Percentiles rank a stretch among this genome's conserved stretches.
Evolutionary conservation across 306 rosid species (phyloP).

Genomic region (Trifolium dubium): DNA sequence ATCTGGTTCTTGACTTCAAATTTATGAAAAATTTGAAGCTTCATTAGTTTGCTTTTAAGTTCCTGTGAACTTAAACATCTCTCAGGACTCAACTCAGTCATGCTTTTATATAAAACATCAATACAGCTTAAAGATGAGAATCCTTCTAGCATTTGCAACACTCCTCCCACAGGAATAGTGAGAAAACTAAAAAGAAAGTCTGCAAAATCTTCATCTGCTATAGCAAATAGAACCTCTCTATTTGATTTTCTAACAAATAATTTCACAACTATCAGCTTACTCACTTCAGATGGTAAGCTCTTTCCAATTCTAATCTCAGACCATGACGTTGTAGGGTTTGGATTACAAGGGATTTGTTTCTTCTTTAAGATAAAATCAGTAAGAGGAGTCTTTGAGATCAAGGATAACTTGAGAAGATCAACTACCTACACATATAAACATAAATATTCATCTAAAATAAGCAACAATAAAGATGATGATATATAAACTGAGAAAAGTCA

Average conservation of each 20-base stretch:
- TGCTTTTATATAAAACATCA: not conserved
- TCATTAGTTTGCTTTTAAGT: not conserved
- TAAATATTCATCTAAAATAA: no score
- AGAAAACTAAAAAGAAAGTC: conserved; percentile 17
- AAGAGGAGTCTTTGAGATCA: not conserved
- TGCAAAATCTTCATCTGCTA: not conserved
- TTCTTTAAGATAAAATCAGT: not conserved
- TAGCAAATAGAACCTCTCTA: not conserved
- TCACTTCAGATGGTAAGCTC: not conserved
- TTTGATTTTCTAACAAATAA: not conserved
- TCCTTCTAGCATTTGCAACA: not conserved
- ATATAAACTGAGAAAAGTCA: not conserved
- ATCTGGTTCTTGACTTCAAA: not conserved
- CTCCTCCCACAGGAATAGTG: conserved; percentile 10
- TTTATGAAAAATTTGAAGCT: not conserved
- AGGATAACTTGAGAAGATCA: not conserved
- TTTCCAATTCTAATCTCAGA: not conserved
- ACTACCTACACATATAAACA: not conserved
- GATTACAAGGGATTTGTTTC: not conserved
- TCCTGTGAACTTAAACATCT: not conserved
- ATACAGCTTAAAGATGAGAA: not conserved
- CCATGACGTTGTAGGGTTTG: not conserved
- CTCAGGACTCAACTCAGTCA: not conserved
- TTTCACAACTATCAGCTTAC: not conserved
- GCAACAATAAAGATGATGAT: not conserved